Percentiles rank a stretch among this genome's conserved stretches.
These are phyloP conservation scores for Haplosporangium sp. DNA, from an alignment of 371 early-diverging fungal genomes.

Conservation along the genomic window DNA sequence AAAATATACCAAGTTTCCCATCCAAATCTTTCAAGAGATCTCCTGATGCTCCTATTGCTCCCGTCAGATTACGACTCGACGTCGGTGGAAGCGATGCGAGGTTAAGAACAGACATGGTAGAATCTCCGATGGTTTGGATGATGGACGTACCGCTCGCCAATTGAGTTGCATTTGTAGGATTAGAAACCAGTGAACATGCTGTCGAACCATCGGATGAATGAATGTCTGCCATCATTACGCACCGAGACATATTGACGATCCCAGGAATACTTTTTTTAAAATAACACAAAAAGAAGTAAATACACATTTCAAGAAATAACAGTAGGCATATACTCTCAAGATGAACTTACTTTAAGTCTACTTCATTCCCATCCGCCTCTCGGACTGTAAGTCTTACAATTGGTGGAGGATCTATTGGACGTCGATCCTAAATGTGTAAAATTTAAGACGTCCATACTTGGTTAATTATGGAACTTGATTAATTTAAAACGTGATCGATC, in stretches of 20 bases:
- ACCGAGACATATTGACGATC: slow-evolving; percentile 64
- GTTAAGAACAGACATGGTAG: slow-evolving; percentile 46
- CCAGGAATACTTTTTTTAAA: slow-evolving; percentile 6
- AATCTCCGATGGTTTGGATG: slow-evolving; percentile 15
- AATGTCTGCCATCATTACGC: slow-evolving; percentile 70
- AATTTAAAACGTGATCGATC: no score
- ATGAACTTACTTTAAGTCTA: slow-evolving; percentile 52
- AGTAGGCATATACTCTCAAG: not conserved
- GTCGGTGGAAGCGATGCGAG: slow-evolving; percentile 59
- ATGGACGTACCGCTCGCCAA: slow-evolving; percentile 8
- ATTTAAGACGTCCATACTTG: not conserved
- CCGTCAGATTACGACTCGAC: slow-evolving; percentile 75
- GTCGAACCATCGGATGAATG: slow-evolving; percentile 59
- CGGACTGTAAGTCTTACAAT: slow-evolving; percentile 59
- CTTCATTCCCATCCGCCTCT: slow-evolving; percentile 38
- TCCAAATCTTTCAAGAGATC: slow-evolving; percentile 70
- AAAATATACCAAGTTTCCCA: slow-evolving; percentile 79
- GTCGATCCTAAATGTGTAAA: slow-evolving; percentile 58
- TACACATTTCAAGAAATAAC: not conserved
- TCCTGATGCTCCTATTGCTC: slow-evolving; percentile 76
- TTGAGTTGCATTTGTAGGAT: slow-evolving; percentile 54
- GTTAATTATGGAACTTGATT: no score
- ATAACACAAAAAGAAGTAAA: not conserved
- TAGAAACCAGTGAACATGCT: slow-evolving; percentile 62
- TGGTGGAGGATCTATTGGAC: slow-evolving; percentile 69